Evolutionary conservation across 2,329 filamentous ascomycete genomes (phyloP), one percentile per base, ranked within the genome.

Genomic region (Cladosporium sp.): DNA sequence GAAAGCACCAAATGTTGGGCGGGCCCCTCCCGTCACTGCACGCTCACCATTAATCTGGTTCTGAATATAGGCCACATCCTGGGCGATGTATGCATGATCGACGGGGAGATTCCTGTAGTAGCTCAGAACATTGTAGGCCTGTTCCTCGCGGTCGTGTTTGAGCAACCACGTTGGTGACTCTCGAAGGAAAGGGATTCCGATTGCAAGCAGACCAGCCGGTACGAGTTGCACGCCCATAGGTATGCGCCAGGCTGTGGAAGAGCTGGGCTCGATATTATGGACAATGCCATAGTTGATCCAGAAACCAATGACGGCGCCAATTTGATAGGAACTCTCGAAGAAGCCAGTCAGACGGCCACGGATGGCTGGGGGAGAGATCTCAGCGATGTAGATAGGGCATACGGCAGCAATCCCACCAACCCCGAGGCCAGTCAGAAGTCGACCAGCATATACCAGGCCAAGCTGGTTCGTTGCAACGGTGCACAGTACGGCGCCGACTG

Each of bases 401-500:
- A 70, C 66, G 3, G 69, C 67, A 14, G 70, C 67, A 38, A 71
- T 69, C 5, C 63, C 67, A 40, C 72, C 72, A 25, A 70, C 69
- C 20, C 70, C 71, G 9, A 74, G 63, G 3, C 71, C 71, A 7
- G 69, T 70, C 19, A 73, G 54, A 0, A 72, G 63, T 3, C 75
- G 69, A 4, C 75, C 75, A 50, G 73, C 70, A 50, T 75, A 82
- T 28, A 83, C 68, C 66, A 74, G 73, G 1, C 74, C 73, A 8
- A 81, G 66, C 42, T 78, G 71, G 38, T 73, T 62, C 3, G 71
- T 75, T 0, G 77, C 73, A 6, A 71, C 75, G 3, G 73, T 74
- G 72, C 78, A 78, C 19, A 79, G 61, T 3, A 79, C 66, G 7
- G 76, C 76, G 3, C 78, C 78, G 15, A 79, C 63, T 12, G 79